Evolutionary conservation across 2,329 filamentous ascomycete genomes (phyloP), one percentile per base, ranked within the genome.

Genomic region (Pseudocercospora ulei): DNA sequence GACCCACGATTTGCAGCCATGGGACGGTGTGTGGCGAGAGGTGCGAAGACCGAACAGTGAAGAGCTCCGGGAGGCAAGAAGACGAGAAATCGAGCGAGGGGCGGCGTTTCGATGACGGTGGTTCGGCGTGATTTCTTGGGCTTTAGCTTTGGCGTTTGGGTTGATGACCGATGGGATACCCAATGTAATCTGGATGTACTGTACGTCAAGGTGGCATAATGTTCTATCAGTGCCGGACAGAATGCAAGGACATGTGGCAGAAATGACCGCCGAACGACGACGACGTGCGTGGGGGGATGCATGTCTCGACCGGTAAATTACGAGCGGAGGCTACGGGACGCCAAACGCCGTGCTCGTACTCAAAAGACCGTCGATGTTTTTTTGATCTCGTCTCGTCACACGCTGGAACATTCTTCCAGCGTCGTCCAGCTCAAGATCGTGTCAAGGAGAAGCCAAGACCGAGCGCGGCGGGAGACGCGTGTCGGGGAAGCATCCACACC

Each of bases 341-440:
- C 31, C 41, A 33, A 45, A 43, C n/a, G 39, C 39, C 41, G 35
- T 28, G 37, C 45, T 35, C 52, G 53, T 54, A 56, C 54, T 56
- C 54, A 56, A 56, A n/a, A 53, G 45, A 55, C 46, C 48, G 52
- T 42, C 54, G 53, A 47, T 33, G 7, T 33, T n/a, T n/a, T n/a
- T n/a, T 54, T 37, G 25, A 39, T 55, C 45, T 56, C 40, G 52
- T 55, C 52, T 53, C 50, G 29, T 22, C 22, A 33, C 22, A 33
- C 29, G 16, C 29, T 33, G 29, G 1, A 33, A 20, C 2, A 33
- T 47, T 30, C 38, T 40, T 33, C 38, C 30, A 38, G 41, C 45
- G n/a, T n/a, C 31, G 46, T 42, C 53, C 53, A 52, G 52, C 52
- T 54, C 53, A 52, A 56, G 53, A 55, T 54, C 50, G n/a, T 53